Evolutionary conservation across 179 eudicot genomes (phyloP).

Genomic region (Beta corolliflora): DNA sequence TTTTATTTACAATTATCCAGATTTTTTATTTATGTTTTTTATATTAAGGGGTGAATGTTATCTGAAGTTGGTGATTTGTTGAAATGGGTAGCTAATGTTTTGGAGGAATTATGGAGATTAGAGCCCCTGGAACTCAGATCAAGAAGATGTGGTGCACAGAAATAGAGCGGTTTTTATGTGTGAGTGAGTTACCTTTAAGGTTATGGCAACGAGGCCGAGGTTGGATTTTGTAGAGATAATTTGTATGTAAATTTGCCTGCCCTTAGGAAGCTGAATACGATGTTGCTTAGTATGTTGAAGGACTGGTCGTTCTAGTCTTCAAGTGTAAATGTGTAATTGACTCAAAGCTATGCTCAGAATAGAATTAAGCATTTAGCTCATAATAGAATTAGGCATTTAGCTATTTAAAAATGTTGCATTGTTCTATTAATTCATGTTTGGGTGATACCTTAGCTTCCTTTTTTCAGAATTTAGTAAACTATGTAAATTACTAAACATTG

Average conservation of each 20-base stretch:
- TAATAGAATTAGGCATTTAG: too few species aligned
- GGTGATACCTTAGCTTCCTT: too few species aligned
- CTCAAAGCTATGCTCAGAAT: too few species aligned
- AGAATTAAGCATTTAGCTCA: too few species aligned
- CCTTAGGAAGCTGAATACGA: constrained; percentile 80
- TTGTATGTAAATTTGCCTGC: constrained; percentile 82
- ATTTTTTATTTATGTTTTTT: background rate
- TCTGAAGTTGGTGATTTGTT: background rate
- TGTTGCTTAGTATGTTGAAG: constrained; percentile 75
- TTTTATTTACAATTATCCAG: too few species aligned
- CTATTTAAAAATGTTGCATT: too few species aligned
- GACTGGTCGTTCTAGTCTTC: constrained; percentile 6
- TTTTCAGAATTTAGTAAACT: too few species aligned
- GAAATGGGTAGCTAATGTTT: constrained; percentile 60
- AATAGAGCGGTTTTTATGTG: constrained; percentile 85
- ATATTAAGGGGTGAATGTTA: background rate
- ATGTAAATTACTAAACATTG: too few species aligned
- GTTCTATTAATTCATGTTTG: too few species aligned
- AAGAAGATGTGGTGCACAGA: constrained; percentile 86
- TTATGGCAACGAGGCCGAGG: constrained; percentile 75
- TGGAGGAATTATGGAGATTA: constrained; percentile 82
- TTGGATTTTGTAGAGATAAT: constrained; percentile 35
- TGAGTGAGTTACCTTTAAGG: constrained; percentile 74
- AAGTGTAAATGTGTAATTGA: too few species aligned
- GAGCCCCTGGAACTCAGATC: constrained; percentile 71